Percentiles rank a stretch among this genome's conserved stretches.
These are phyloP conservation scores for Penicillium antarcticum DNA, from an alignment of 495 filamentous ascomycete species.

Conservation along the genomic window DNA sequence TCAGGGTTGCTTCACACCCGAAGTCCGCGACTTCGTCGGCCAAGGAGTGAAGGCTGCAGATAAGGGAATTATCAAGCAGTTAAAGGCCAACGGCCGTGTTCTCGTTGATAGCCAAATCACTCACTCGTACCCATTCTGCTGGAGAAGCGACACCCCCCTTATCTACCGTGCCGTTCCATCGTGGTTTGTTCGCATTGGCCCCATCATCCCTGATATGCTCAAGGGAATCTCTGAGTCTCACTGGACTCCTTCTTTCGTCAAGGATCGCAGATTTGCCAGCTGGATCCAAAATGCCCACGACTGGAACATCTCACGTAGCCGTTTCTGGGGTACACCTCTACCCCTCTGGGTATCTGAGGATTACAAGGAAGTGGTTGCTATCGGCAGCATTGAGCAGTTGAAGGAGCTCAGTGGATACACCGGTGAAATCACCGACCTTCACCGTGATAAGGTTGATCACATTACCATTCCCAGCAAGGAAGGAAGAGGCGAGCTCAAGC, in stretches of 20 bases:
- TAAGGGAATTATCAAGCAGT: conserved; percentile 87
- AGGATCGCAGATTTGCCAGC: conserved; percentile 81
- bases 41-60: conserved; percentile 94
- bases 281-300: conserved; percentile 93
- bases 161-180: conserved; percentile 93
- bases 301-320: conserved; percentile 94
- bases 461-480: conserved; percentile 94
- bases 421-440: conserved; percentile 84
- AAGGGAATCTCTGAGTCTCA: conserved; percentile 85
- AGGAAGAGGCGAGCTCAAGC: conserved; percentile 79
- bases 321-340: conserved; percentile 96
- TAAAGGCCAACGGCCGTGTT: conserved; percentile 76
- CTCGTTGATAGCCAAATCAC: conserved; percentile 87
- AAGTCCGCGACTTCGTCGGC: conserved; percentile 81
- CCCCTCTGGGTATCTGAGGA: conserved; percentile 93
- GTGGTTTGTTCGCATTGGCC: conserved; percentile 89
- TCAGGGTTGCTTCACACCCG: conserved; percentile 72
- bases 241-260: conserved; percentile 92
- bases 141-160: conserved; percentile 90
- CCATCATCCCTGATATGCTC: conserved; percentile 86
- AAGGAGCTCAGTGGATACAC: conserved; percentile 81
- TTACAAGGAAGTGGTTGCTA: conserved; percentile 77
- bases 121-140: conserved; percentile 95
- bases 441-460: conserved; percentile 90
- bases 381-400: conserved; percentile 83